Base-by-base conservation (phyloP, 2,329 filamentous ascomycete genomes). In the Epichloe hybrida region DNA sequence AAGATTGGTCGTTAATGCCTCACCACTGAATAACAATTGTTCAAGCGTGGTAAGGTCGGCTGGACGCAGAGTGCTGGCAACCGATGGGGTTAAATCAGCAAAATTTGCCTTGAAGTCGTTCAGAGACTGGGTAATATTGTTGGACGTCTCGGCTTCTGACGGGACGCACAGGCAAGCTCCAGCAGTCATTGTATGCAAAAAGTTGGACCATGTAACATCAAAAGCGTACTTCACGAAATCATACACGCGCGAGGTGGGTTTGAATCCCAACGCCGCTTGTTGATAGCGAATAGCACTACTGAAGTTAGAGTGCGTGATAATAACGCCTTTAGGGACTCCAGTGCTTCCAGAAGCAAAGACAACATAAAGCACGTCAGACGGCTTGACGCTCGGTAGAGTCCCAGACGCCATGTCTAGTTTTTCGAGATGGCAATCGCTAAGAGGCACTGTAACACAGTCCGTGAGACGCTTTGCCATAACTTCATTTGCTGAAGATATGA, bases 51-150 rank as follows among this genome's bases (percentile, higher is more conserved):
- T 46, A 20, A 50, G 35, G 35, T 46, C 49, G 7, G 42, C 17
- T 23, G 49, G 49, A 3, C 36, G 23, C n/a, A 50, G 65, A 8
- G 69, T 68, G 1, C 74, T 69, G 0, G 70, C 70, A 1, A 47
- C 45, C 9, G 46, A 48, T 40, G 72, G 72, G 0, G 72, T 74
- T 62, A 75, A 68, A 46, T 68, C 63, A 3, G 66, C 68, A 62
- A 71, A 68, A 53, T 72, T 74, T 48, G 69, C 65, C 4, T 61
- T 58, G 57, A 66, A 64, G 41, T 59, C 61, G 13, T 63, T 61
- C 50, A 69, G 67, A 21, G 67, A 68, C 5, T 65, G 66, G 34
- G 66, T 66, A 15, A 74, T 55, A 52, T 72, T 64, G 52, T 76
- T 72, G 49, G 74, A 65, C 5, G 73, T 69, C 48, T 75, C 71